phyloP scores from a whole-genome alignment of 331 rosid genomes.

The Arachis monticola region DNA sequence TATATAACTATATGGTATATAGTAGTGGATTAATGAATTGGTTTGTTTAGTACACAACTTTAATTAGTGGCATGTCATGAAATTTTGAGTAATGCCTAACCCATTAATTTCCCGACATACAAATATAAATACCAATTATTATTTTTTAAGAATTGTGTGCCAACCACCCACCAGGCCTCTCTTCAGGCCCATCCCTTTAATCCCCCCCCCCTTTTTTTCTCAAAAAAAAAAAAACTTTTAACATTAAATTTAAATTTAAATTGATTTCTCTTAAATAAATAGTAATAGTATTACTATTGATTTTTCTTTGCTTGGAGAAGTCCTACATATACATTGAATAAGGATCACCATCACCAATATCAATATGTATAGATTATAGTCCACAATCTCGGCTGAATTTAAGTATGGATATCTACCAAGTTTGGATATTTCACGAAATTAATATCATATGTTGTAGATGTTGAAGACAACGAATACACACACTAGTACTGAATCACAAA shows the following conservation, averaged over 20 bases:
- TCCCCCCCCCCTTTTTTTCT: neutral
- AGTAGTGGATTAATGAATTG: neutral
- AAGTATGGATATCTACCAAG: neutral
- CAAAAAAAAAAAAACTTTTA: no score
- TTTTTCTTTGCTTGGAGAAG: neutral
- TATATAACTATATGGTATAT: neutral
- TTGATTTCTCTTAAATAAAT: no score
- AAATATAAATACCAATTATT: neutral
- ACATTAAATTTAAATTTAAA: no score
- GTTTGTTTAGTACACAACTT: neutral
- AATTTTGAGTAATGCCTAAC: constrained; percentile 6
- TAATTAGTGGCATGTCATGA: neutral
- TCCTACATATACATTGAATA: neutral
- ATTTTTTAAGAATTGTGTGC: neutral
- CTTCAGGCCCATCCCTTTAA: neutral
- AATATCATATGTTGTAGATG: no score
- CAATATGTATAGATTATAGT: neutral
- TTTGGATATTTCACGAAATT: neutral
- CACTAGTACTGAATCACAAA: no score
- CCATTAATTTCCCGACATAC: neutral
- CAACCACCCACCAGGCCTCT: neutral
- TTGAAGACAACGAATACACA: no score
- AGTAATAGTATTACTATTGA: no score
- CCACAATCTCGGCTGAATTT: constrained; percentile 17
- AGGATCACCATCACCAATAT: neutral